These are phyloP conservation scores for Rosa hybrid DNA, from an alignment of 331 rosid genomes.

Conservation along the genomic window DNA sequence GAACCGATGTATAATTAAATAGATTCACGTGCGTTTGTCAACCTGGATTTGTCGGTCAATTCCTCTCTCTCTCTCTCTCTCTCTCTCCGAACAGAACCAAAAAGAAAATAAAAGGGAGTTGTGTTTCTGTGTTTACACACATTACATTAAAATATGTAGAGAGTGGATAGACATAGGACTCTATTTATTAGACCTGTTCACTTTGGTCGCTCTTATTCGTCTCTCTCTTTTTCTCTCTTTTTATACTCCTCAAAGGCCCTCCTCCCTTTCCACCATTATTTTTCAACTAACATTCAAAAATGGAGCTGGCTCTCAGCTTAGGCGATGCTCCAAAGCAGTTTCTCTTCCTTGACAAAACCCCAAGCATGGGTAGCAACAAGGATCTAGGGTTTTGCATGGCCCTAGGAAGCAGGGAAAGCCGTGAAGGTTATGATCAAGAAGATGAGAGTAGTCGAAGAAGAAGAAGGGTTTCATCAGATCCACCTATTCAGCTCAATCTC, in stretches of 20 bases:
- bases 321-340: conserved; percentile 68
- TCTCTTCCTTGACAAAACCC: conserved; percentile 43
- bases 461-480: conserved; percentile 48
- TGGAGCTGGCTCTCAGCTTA: conserved; percentile 87
- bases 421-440: conserved; percentile 21
- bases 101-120: conserved; percentile 9
- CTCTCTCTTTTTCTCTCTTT: conserved; percentile 15
- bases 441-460: conserved; percentile 6
- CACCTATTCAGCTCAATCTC: conserved; percentile 80
- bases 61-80: conserved; percentile 30
- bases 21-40: conserved; percentile 79
- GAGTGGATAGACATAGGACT: conserved; percentile 4
- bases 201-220: not conserved
- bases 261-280: not conserved
- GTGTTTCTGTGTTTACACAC: conserved; percentile 10
- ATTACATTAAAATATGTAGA: not conserved
- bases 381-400: conserved; percentile 54
- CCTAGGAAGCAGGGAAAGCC: conserved; percentile 24
- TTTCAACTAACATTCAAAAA: not conserved
- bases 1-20: conserved; percentile 53
- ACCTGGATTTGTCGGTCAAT: conserved; percentile 80
- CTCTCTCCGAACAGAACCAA: conserved; percentile 18
- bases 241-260: not conserved
- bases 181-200: not conserved
- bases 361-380: conserved; percentile 32